phyloP scores from a whole-genome alignment of 1,284 basidiomycete genomes.

The Ganoderma lucidum region DNA sequence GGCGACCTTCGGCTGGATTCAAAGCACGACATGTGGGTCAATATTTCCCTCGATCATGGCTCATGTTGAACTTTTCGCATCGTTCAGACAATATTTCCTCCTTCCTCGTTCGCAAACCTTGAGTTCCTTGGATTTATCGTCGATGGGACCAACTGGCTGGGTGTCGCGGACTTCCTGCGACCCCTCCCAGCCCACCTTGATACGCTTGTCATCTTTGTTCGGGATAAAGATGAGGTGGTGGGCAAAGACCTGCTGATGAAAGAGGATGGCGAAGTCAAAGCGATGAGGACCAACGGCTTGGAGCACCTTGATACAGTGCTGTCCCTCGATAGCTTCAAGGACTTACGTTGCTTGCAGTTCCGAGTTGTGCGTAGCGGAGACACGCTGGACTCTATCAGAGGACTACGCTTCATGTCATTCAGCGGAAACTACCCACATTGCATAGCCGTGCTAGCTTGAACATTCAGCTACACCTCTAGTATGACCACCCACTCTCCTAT shows the following conservation, averaged over 20 bases:
- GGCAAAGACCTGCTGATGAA: not conserved
- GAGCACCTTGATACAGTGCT: not conserved
- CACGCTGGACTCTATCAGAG: not conserved
- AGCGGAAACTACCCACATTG: not conserved
- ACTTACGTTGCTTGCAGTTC: not conserved
- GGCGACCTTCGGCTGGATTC: not conserved
- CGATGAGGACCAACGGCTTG: not conserved
- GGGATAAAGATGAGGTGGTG: not conserved
- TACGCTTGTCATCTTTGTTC: not conserved
- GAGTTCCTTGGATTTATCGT: not conserved
- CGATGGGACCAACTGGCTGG: not conserved
- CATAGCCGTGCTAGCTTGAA: not conserved
- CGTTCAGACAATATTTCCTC: not conserved
- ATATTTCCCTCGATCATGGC: not conserved
- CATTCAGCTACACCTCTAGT: not conserved
- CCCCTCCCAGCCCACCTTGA: not conserved
- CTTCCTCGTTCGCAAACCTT: not conserved
- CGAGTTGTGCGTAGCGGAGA: not conserved
- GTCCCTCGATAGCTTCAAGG: not conserved
- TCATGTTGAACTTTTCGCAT: too few species aligned
- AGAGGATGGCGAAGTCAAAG: not conserved
- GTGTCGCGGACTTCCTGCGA: not conserved
- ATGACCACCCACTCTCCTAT: not conserved
- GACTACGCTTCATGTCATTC: not conserved
- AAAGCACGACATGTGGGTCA: not conserved